Conservation (phyloP, 129 eudicot genomes). For the Sambucus nigra region DNA sequence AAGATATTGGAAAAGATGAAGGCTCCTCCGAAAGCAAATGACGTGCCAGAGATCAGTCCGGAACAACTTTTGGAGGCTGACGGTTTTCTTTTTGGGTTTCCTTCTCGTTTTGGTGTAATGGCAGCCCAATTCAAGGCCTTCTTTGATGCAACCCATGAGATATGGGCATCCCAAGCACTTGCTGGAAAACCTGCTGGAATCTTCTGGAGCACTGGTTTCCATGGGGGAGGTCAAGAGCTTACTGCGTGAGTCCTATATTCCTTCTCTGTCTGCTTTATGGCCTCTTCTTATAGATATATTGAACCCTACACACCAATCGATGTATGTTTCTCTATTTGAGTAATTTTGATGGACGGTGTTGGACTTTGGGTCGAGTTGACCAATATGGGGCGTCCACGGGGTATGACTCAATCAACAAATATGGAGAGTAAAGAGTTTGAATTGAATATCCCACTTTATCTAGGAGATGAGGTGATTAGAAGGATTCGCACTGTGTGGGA, state of each 20-base stretch:
- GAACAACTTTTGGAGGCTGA: constrained; percentile 77
- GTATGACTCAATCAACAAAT: too few species aligned
- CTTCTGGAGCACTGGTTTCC: constrained; percentile 93
- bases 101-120: constrained; percentile 92
- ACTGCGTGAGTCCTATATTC: constrained; percentile 48
- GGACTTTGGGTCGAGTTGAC: too few species aligned
- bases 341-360: too few species aligned
- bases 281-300: neutral
- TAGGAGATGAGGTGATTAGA: too few species aligned
- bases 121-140: constrained; percentile 84
- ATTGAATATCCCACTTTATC: too few species aligned
- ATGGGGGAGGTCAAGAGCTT: constrained; percentile 89
- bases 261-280: neutral
- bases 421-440: too few species aligned
- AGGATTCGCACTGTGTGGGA: too few species aligned
- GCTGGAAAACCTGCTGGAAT: constrained; percentile 98
- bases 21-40: constrained; percentile 68
- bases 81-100: constrained; percentile 81
- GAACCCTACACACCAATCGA: neutral
- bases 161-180: constrained; percentile 66
- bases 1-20: constrained; percentile 59
- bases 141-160: constrained; percentile 55
- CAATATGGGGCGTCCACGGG: too few species aligned
- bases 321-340: too few species aligned
- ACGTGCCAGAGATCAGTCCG: constrained; percentile 61